Evolutionary conservation across 306 rosid species (phyloP).

Genomic region (Malus domestica): DNA sequence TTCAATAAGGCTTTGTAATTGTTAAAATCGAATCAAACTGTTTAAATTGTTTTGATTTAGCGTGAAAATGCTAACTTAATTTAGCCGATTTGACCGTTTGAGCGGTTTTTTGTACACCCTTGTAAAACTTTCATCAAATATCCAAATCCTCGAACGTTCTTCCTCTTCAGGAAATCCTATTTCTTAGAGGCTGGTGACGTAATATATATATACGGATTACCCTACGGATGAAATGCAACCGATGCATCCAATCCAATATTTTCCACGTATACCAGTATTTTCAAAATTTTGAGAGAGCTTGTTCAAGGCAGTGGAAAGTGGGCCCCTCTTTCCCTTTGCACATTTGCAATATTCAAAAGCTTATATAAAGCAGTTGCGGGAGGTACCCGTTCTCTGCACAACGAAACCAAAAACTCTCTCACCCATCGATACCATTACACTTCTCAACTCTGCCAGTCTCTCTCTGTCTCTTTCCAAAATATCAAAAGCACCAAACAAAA

Average conservation of each 20-base stretch:
- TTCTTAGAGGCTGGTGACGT: neutral
- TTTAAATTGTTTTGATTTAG: neutral
- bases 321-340: constrained; percentile 23
- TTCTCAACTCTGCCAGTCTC: neutral
- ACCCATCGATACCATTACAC: neutral
- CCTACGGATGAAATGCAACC: neutral
- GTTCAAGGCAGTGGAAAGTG: neutral
- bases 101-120: too few species aligned
- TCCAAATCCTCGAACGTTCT: too few species aligned
- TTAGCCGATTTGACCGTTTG: too few species aligned
- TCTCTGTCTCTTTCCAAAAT: neutral
- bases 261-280: neutral
- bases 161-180: neutral
- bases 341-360: constrained; percentile 12
- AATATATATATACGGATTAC: neutral
- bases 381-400: constrained; percentile 3
- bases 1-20: too few species aligned
- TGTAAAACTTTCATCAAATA: neutral
- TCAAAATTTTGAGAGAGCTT: neutral
- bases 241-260: neutral
- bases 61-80: too few species aligned
- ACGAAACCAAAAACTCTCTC: neutral
- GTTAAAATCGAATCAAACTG: too few species aligned
- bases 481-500: constrained; percentile 5
- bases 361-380: constrained; percentile 30